Base-by-base conservation (phyloP, 805 yeast genomes). In the Candida peoriensis region DNA sequence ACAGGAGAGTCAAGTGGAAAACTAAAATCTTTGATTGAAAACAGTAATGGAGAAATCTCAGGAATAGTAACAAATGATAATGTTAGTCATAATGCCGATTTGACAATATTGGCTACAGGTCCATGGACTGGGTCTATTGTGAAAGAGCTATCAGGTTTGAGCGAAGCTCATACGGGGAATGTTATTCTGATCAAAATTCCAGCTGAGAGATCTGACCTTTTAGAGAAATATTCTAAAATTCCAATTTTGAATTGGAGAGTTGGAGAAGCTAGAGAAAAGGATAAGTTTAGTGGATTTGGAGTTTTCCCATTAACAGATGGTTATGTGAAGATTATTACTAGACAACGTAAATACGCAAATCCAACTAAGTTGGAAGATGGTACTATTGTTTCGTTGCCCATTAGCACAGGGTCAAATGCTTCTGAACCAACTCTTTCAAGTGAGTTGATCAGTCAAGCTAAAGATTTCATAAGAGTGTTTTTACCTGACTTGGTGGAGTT, bases 141-240 rank as follows among this genome's bases (percentile, higher is more conserved):
- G 1, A 48, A 46, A 9, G 41, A 46, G 21, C 41, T 64, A 6
- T 58, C 54, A 31, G 64, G 66, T 9, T 48, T 60, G 24, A 55
- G 54, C 39, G 66, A 61, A 39, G 69, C 60, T 0, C 52, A 60
- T 12, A 50, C 55, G 7, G 69, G 66, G 12, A 63, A 61, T 41
- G 54, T 65, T n/a, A 35, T 59, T 3, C 36, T 55, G 15, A 45
- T 59, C 36, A 55, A 60, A 37, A 51, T 65, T 21, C 69, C 70
- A 8, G 57, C 55, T 18, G 47, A 55, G 14, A 49, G 67, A 33
- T 42, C 44, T 15, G 65, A 60, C 34, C 35, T 65, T 25, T 36
- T 46, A 12, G 47, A 44, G 6, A 64, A 63, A 35, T 65, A 63
- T 39, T 51, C 55, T 6, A 52, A 60, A 32, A 55, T 61, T 39